Conservation (phyloP, 352 stramenopile genomes). For the Pythium insidiosum region DNA sequence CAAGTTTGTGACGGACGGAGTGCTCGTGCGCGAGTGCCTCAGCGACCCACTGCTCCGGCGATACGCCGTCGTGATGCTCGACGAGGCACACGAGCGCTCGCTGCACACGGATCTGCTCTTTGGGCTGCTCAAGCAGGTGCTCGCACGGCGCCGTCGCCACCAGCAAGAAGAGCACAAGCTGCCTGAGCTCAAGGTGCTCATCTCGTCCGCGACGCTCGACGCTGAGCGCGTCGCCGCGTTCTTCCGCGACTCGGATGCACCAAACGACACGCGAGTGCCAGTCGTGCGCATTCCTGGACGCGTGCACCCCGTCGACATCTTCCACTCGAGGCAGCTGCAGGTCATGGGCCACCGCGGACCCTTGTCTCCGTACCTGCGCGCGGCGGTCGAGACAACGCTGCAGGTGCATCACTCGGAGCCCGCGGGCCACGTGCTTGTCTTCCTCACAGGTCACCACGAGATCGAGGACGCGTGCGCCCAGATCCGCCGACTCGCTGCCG, state of each 20-base stretch:
- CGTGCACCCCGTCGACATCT: constrained; percentile 90
- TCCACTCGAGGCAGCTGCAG: constrained; percentile 85
- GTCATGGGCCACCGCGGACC: constrained; percentile 62
- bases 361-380: constrained; percentile 50
- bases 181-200: constrained; percentile 87
- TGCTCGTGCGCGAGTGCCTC: constrained; percentile 78
- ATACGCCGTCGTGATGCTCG: constrained; percentile 91
- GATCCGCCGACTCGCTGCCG: constrained; percentile 47
- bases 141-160: constrained; percentile 20
- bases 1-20: constrained; percentile 82
- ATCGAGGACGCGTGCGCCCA: constrained; percentile 87
- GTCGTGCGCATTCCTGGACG: constrained; percentile 88
- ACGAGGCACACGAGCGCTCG: constrained; percentile 97
- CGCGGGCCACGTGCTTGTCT: constrained; percentile 90
- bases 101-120: constrained; percentile 99
- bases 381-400: constrained; percentile 69
- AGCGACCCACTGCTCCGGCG: constrained; percentile 55
- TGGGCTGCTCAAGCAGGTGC: constrained; percentile 85
- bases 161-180: neutral
- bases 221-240: constrained; percentile 83
- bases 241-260: constrained; percentile 36
- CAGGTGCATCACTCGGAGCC: constrained; percentile 63
- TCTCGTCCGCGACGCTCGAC: constrained; percentile 92
- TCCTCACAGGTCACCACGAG: constrained; percentile 92
- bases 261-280: constrained; percentile 54